phyloP scores from a whole-genome alignment of 2,329 filamentous ascomycete genomes.

The Pseudomassariella vexata region DNA sequence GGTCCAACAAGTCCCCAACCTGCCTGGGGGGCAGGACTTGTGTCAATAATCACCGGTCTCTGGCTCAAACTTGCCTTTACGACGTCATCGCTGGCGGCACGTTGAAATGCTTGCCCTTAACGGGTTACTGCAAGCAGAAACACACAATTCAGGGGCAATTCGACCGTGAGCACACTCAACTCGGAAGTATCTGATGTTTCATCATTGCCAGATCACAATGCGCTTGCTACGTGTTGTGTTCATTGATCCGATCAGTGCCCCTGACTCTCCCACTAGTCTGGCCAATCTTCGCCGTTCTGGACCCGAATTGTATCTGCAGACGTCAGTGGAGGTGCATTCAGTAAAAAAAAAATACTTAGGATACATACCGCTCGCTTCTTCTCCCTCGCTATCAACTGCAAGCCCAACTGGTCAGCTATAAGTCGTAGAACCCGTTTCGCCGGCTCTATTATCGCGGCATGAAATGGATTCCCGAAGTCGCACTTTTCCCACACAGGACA shows the following conservation, averaged over 20 bases:
- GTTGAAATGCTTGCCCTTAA: conserved; percentile 18
- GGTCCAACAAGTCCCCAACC: no score
- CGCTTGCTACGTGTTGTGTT: conserved; percentile 15
- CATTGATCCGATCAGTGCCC: conserved; percentile 57
- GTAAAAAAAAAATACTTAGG: background rate
- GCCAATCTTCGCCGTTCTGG: conserved; percentile 79
- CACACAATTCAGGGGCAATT: conserved; percentile 30
- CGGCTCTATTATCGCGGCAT: conserved; percentile 52
- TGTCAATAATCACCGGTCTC: no score
- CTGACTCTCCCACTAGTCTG: conserved; percentile 51
- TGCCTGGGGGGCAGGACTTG: no score
- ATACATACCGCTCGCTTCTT: conserved; percentile 80
- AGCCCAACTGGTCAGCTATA: conserved; percentile 67
- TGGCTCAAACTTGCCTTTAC: conserved; percentile 65
- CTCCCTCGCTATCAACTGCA: conserved; percentile 68
- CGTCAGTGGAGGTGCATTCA: no score
- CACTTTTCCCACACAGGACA: conserved; percentile 80
- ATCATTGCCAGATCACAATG: conserved; percentile 48
- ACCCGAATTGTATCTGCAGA: conserved; percentile 71
- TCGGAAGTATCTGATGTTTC: conserved; percentile 74
- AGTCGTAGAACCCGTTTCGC: conserved; percentile 78
- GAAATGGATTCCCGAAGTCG: conserved; percentile 60
- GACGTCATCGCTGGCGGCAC: conserved; percentile 38
- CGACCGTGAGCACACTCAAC: conserved; percentile 26
- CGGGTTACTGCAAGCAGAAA: conserved; percentile 48